These are phyloP conservation scores for Mortierella alpina DNA, from an alignment of 192 early-diverging fungal genomes.

Conservation along the genomic window DNA sequence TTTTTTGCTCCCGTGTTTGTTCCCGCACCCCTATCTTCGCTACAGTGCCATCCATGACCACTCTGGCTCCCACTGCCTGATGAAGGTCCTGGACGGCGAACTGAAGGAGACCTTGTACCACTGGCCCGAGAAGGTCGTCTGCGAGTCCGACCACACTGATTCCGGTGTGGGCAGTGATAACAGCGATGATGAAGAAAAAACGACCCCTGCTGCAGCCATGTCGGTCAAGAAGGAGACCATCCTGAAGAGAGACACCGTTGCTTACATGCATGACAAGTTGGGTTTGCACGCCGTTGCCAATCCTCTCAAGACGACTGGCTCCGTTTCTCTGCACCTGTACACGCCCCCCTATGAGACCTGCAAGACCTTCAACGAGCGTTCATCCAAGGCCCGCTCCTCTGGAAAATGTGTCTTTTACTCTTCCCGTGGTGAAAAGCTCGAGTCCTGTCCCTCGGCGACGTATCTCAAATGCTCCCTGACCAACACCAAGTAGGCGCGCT, in stretches of 20 bases:
- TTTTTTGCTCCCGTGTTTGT: neutral
- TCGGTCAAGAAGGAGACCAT: constrained; percentile 61
- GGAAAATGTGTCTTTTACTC: constrained; percentile 76
- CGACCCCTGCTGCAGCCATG: constrained; percentile 37
- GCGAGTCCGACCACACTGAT: constrained; percentile 39
- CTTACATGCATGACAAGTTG: constrained; percentile 92
- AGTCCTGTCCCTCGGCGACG: constrained; percentile 51
- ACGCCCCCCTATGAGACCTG: constrained; percentile 89
- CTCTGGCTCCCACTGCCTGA: constrained; percentile 89
- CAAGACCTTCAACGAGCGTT: constrained; percentile 86
- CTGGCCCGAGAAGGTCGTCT: constrained; percentile 68
- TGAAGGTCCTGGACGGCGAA: constrained; percentile 90
- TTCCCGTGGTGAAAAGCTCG: constrained; percentile 55
- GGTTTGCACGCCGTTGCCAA: constrained; percentile 89
- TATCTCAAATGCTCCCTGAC: constrained; percentile 52
- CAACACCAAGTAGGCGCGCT: constrained; percentile 24
- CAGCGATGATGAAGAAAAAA: constrained; percentile 34
- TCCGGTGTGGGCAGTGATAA: constrained; percentile 48
- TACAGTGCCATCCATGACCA: constrained; percentile 94
- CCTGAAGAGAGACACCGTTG: constrained; percentile 72
- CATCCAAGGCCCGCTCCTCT: constrained; percentile 70
- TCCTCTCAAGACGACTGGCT: constrained; percentile 62
- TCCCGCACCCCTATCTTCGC: neutral
- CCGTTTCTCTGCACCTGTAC: constrained; percentile 93
- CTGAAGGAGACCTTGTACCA: constrained; percentile 83